Conservation (phyloP, 768 basidiomycete genomes). For the Trametes maxima region DNA sequence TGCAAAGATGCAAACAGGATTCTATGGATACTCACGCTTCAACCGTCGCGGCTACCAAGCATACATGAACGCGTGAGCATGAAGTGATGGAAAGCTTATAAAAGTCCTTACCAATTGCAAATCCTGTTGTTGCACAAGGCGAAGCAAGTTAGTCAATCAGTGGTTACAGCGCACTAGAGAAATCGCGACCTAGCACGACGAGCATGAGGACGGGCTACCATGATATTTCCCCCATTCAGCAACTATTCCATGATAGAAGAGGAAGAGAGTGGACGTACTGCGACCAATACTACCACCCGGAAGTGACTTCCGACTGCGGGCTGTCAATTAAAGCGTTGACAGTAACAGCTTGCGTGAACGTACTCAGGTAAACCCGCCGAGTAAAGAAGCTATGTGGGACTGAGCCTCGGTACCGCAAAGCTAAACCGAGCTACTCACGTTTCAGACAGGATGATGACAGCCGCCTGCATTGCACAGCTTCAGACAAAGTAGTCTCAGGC, state of each 20-base stretch:
- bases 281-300: neutral
- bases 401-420: neutral
- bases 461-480: neutral
- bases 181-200: neutral
- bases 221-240: neutral
- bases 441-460: conserved; percentile 5
- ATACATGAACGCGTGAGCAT: neutral
- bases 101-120: neutral
- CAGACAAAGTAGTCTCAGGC: too few species aligned
- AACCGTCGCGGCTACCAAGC: neutral
- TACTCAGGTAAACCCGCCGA: conserved; percentile 12
- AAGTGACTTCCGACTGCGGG: conserved; percentile 8
- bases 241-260: neutral
- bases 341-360: neutral
- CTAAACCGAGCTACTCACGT: neutral
- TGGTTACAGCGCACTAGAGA: neutral
- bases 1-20: neutral
- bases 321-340: neutral
- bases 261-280: neutral
- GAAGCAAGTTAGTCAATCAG: neutral
- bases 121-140: neutral
- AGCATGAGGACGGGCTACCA: neutral
- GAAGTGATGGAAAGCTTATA: too few species aligned
- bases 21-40: neutral
- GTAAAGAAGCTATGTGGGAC: neutral